phyloP scores from a whole-genome alignment of 495 filamentous ascomycete species.

The Elasticomyces elasticus region DNA sequence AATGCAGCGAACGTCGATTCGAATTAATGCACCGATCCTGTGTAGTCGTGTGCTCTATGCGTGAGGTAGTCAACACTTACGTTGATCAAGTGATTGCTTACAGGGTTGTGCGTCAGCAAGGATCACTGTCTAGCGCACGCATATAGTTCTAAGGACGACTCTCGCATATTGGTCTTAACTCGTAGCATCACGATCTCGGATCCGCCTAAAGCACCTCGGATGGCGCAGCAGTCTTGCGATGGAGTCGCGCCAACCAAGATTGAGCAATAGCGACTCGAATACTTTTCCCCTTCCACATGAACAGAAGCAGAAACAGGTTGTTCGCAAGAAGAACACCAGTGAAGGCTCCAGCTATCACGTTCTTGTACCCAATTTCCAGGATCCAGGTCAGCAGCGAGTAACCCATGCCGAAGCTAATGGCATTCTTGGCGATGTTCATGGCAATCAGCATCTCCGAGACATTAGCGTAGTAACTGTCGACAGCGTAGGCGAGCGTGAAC shows the following conservation, averaged over 20 bases:
- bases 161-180: not conserved
- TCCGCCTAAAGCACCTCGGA: not conserved
- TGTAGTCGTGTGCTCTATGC: too few relatives aligned
- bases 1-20: not conserved
- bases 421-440: conserved; percentile 57
- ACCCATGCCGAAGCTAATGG: conserved; percentile 53
- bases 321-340: conserved; percentile 44
- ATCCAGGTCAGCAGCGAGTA: conserved; percentile 51
- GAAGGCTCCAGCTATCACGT: conserved; percentile 51
- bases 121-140: too few relatives aligned
- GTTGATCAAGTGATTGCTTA: too few relatives aligned
- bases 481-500: conserved; percentile 23
- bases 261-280: not conserved
- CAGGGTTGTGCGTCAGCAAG: too few relatives aligned
- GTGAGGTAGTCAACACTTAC: not conserved
- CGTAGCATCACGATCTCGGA: too few relatives aligned
- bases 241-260: not conserved
- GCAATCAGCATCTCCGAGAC: conserved; percentile 55
- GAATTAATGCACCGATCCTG: not conserved
- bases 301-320: conserved; percentile 28
- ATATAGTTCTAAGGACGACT: not conserved
- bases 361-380: conserved; percentile 43
- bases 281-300: not conserved
- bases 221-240: not conserved
- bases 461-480: conserved; percentile 28